Base-by-base conservation (phyloP, 768 basidiomycete genomes). In the Podaxis sp. region DNA sequence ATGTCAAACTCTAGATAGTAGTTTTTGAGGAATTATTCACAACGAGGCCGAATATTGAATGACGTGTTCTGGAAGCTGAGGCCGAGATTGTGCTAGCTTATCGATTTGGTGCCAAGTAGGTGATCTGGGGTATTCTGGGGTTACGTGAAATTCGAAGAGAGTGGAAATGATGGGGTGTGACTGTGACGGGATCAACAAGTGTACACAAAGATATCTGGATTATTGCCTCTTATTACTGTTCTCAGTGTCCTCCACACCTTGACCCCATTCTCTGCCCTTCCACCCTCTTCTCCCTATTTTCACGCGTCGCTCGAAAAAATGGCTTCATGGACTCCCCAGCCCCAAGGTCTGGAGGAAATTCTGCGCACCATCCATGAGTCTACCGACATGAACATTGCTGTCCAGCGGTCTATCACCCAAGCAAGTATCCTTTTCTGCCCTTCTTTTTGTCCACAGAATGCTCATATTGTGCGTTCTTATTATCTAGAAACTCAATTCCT, bases 351-450 rank as follows among this genome's bases (percentile, higher is more conserved):
- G 73, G 87, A 91, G 74, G 93, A 97, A 82, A 92, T 98, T 73
- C 79, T 97, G 42, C 82, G 86, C 70, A 95, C 94, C 28, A 89
- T 98, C 74, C 90, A 89, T 75, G 89, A 95, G 68, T 95, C 95
- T 9, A 94, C 92, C 38, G 86, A 89, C 76, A 80, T 79, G 74
- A 87, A 84, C 61, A 82, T 89, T 69, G 81, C 84, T 67, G 82
- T 87, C 25, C 95, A 98, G 75, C 82, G 83, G 54, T 79, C 77
- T 64, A 95, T 95, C 71, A 93, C 93, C 58, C 85, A 89, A 79
- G 95, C 94, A 73, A 67, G 65, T 64, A 32, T 32, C 7, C 64
- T 64, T 65, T 61, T 56, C 56, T 61, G 52, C 25, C 61, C 42
- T 63, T 63, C 60, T 66, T 64, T 64, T 61, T 16, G 6, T 14